These are phyloP conservation scores for Byssothecium circinans DNA, from an alignment of 2,329 filamentous ascomycete genomes.

Conservation along the genomic window DNA sequence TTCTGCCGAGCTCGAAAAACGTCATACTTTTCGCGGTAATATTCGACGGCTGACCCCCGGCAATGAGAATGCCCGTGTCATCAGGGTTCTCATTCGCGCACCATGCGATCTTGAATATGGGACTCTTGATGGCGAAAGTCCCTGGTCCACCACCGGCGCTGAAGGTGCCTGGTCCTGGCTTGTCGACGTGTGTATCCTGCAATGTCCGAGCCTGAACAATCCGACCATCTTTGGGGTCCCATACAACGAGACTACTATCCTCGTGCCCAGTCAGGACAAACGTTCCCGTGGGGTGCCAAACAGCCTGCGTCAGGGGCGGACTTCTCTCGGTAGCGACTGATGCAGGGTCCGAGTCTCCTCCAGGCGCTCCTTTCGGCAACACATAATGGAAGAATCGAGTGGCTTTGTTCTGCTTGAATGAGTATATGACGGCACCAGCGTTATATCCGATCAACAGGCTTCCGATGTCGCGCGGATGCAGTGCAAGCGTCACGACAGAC, in stretches of 20 bases:
- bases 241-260: constrained; percentile 88
- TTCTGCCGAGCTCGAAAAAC: constrained; percentile 85
- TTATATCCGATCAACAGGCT: constrained; percentile 89
- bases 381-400: constrained; percentile 81
- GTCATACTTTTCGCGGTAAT: constrained; percentile 75
- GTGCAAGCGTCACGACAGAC: constrained; percentile 73
- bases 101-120: constrained; percentile 81
- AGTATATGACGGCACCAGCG: constrained; percentile 85
- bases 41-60: constrained; percentile 73
- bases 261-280: constrained; percentile 87
- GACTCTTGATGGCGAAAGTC: constrained; percentile 66
- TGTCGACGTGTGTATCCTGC: constrained; percentile 71
- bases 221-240: constrained; percentile 88
- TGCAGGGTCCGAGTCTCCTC: constrained; percentile 69
- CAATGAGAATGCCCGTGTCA: constrained; percentile 84
- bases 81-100: constrained; percentile 93
- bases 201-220: constrained; percentile 82
- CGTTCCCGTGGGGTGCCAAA: constrained; percentile 94
- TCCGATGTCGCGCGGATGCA: constrained; percentile 91
- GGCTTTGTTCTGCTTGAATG: constrained; percentile 86
- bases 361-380: constrained; percentile 77
- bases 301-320: constrained; percentile 76
- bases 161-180: constrained; percentile 55
- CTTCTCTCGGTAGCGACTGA: constrained; percentile 64
- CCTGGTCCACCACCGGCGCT: constrained; percentile 50